Evolutionary conservation across 1,284 basidiomycete genomes (phyloP).

Genomic region (Cystobasidium sp.): DNA sequence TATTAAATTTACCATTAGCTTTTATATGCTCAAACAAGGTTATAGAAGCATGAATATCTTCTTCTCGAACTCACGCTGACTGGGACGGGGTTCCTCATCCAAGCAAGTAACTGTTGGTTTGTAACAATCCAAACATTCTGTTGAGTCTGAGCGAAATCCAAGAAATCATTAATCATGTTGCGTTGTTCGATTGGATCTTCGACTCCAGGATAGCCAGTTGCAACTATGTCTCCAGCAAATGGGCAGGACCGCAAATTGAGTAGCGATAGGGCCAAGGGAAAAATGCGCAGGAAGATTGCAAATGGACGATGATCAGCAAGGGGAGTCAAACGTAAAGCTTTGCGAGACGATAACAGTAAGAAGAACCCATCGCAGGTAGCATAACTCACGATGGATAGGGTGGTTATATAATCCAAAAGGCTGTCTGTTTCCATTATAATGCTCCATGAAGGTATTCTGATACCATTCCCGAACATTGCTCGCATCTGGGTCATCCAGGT

Average conservation of each 20-base stretch:
- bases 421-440: conserved; percentile 69
- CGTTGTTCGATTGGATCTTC: conserved; percentile 63
- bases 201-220: conserved; percentile 65
- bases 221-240: not conserved
- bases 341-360: too few relatives aligned
- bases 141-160: conserved; percentile 78
- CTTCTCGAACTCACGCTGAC: conserved; percentile 60
- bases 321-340: conserved; percentile 8
- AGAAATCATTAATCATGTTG: conserved; percentile 74
- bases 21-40: not conserved
- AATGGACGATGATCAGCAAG: conserved; percentile 30
- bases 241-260: not conserved
- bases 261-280: not conserved
- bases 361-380: too few relatives aligned
- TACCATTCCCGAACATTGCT: conserved; percentile 69
- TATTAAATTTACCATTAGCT: not conserved
- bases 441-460: conserved; percentile 69
- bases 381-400: conserved; percentile 67
- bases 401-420: conserved; percentile 82
- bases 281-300: conserved; percentile 47
- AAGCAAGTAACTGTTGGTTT: conserved; percentile 68
- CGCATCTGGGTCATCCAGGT: conserved; percentile 66
- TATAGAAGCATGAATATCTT: not conserved
- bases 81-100: conserved; percentile 73
- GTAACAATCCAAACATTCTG: conserved; percentile 62